Percentiles rank a stretch among this genome's conserved stretches.
Conservation (phyloP, 176 grass and related monocot species). For the Phragmites australis region DNA sequence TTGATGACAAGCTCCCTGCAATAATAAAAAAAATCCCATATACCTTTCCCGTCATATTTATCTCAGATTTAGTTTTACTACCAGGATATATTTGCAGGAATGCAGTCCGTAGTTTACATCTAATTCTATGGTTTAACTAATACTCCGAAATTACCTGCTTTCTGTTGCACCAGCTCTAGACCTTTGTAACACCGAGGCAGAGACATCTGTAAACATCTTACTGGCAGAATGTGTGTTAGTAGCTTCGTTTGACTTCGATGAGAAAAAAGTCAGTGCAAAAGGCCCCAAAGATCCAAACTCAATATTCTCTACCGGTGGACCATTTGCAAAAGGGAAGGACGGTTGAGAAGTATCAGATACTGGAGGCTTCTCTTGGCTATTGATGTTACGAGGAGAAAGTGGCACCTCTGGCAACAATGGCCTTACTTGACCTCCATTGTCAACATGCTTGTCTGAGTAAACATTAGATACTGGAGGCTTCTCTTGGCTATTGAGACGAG, state of each 20-base stretch:
- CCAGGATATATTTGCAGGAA: neutral
- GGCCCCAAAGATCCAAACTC: conserved; percentile 66
- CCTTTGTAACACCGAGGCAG: conserved; percentile 20
- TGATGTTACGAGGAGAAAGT: neutral
- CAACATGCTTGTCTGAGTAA: no score
- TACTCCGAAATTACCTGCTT: conserved; percentile 45
- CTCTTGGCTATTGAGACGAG: neutral
- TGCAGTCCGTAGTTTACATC: neutral
- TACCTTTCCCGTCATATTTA: neutral
- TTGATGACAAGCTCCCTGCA: neutral
- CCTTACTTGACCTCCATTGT: neutral
- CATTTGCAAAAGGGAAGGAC: neutral
- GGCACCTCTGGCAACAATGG: neutral
- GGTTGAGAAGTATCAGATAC: neutral
- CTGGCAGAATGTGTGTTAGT: neutral
- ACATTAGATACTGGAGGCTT: neutral
- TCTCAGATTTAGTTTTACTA: neutral
- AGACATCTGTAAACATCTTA: conserved; percentile 1
- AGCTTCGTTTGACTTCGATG: conserved; percentile 32
- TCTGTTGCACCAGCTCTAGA: neutral
- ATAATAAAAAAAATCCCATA: neutral
- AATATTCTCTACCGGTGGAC: conserved; percentile 27
- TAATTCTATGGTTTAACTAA: neutral
- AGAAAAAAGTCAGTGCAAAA: conserved; percentile 41
- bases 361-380: neutral